Evolutionary conservation across 2,329 filamentous ascomycete species (phyloP), one percentile per base, ranked within the genome.

Genomic region (Paramyrothecium roridum): DNA sequence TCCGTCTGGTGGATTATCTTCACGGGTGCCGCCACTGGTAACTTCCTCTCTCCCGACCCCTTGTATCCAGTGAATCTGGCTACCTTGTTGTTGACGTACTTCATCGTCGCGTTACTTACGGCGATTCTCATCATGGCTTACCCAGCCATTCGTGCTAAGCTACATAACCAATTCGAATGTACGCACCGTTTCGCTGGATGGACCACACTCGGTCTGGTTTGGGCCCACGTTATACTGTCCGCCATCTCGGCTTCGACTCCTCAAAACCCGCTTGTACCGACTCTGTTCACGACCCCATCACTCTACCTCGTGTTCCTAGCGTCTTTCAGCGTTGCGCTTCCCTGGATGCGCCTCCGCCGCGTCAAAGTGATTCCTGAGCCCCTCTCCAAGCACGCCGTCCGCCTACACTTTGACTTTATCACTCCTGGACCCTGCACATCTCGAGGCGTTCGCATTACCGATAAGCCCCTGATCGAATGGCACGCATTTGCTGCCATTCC

Each of bases 401-500:
- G 85, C 30, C 80, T 92, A 8, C 81, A 87, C 66, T 87, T 90
- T 62, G 73, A 77, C 65, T 83, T 86, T 69, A 76, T 78, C 48
- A 76, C 77, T 17, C 80, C 82, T 11, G 51, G 52, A 0, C 61
- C 61, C 1, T 61, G 60, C 30, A 58, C 60, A 0, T 75, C 89
- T 37, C 54, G 59, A 55, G 61, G 59, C 8, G 73, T 77, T 33
- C 80, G 84, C 21, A 73, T 89, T n/a, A 79, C 85, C 8, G 78
- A 82, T 52, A 75, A 76, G 6, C 86, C 86, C 0, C 71, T 89
- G 45, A 73, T 77, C 10, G 87, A 90, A 69, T 88, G 85, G 76
- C 88, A 90, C 67, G 79, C 83, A 1, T 90, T 90, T 63, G 88
- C 87, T 26, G 84, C 84, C 0, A 87, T 90, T 52, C 83, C 86